Evolutionary conservation across 2,329 filamentous ascomycete species (phyloP).

Genomic region (Niveomyces coronatus): DNA sequence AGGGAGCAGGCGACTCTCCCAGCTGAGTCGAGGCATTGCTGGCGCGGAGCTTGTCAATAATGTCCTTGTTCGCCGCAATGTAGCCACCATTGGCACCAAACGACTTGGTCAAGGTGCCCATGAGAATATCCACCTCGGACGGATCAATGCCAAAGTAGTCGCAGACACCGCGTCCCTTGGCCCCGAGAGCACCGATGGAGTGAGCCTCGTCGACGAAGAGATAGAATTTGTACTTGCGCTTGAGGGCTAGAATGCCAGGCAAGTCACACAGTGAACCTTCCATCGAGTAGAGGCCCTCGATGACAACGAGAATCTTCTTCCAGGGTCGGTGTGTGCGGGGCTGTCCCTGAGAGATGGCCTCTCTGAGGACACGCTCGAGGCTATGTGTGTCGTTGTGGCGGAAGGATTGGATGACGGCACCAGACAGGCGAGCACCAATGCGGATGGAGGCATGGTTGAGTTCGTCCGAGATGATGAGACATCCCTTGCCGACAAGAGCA

Average conservation of each 20-base stretch:
- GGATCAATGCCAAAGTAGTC: constrained; percentile 94
- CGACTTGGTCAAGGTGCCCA: constrained; percentile 97
- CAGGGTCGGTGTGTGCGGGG: constrained; percentile 96
- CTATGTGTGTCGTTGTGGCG: constrained; percentile 94
- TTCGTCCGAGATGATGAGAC: constrained; percentile 91
- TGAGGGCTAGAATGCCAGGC: constrained; percentile 76
- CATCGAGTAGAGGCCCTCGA: constrained; percentile 98
- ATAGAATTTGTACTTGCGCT: constrained; percentile 94
- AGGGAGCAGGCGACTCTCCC: constrained; percentile 79
- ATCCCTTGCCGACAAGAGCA: constrained; percentile 84
- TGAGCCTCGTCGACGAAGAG: constrained; percentile 96
- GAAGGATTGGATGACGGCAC: constrained; percentile 91
- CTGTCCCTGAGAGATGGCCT: constrained; percentile 92
- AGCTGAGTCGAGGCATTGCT: constrained; percentile 80
- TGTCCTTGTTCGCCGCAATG: constrained; percentile 75
- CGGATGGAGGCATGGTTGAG: constrained; percentile 97
- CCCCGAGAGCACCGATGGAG: constrained; percentile 86
- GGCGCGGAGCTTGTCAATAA: constrained; percentile 83
- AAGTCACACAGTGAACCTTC: constrained; percentile 98
- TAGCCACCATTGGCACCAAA: constrained; percentile 98
- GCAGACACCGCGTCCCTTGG: constrained; percentile 81
- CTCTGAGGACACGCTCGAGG: constrained; percentile 75
- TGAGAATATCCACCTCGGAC: constrained; percentile 81
- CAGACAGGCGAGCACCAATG: constrained; percentile 85
- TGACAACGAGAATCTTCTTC: constrained; percentile 97